Percentiles rank a stretch among this genome's conserved stretches.
Evolutionary conservation across 1,284 basidiomycete species (phyloP).

Genomic region (Termitomyces sp.): DNA sequence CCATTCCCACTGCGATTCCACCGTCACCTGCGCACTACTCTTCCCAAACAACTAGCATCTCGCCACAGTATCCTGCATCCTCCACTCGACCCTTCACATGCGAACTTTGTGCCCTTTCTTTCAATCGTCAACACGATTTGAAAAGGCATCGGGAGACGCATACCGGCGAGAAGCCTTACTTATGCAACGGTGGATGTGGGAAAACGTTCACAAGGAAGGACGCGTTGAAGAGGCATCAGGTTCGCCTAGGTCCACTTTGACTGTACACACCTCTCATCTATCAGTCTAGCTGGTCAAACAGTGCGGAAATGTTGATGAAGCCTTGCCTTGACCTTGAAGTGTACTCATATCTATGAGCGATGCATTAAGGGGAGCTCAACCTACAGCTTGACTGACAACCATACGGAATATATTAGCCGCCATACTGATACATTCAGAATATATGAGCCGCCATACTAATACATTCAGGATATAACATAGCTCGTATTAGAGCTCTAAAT

Average conservation of each 20-base stretch:
- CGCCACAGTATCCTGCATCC: conserved; percentile 59
- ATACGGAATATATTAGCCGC: conserved; percentile 9
- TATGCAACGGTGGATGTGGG: conserved; percentile 75
- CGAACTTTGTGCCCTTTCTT: conserved; percentile 74
- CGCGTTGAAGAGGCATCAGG: conserved; percentile 77
- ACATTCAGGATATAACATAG: conserved; percentile 14
- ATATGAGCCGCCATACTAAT: conserved; percentile 8
- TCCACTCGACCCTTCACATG: conserved; percentile 69
- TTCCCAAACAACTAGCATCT: conserved; percentile 29
- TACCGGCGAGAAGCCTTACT: conserved; percentile 74
- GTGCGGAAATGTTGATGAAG: conserved; percentile 65
- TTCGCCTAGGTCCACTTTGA: conserved; percentile 23
- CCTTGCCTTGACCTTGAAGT: conserved; percentile 28
- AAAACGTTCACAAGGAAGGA: conserved; percentile 83
- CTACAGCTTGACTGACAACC: conserved; percentile 7
- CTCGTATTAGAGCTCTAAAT: conserved; percentile 9
- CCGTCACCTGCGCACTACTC: conserved; percentile 17
- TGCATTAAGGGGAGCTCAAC: conserved; percentile 2
- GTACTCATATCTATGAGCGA: conserved; percentile 7
- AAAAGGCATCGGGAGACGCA: conserved; percentile 79
- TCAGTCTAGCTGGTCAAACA: conserved; percentile 62
- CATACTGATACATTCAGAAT: conserved; percentile 11
- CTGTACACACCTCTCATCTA: conserved; percentile 17
- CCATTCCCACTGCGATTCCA: conserved; percentile 14
- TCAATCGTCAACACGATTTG: conserved; percentile 77